Conservation (phyloP, 768 basidiomycete genomes). For the Pilatotrama ljubarskyi region DNA sequence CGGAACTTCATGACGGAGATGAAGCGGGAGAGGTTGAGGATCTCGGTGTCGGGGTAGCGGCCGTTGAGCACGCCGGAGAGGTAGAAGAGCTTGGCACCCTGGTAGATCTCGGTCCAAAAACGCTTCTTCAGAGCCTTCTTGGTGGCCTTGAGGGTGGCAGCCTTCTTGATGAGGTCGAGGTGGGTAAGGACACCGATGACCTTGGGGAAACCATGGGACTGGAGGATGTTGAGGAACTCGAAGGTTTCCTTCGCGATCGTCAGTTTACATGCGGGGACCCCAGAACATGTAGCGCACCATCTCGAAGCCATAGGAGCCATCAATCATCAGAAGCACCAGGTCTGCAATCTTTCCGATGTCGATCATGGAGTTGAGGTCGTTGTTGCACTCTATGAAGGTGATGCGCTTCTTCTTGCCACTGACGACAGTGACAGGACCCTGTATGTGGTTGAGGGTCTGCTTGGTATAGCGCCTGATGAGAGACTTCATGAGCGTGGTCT, state of each 20-base stretch:
- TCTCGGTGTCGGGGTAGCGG: conserved; percentile 95
- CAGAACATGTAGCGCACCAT: conserved; percentile 62
- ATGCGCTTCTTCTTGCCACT: conserved; percentile 89
- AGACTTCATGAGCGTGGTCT: conserved; percentile 90
- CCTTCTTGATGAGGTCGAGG: conserved; percentile 95
- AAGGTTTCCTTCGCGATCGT: conserved; percentile 79
- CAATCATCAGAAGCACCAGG: conserved; percentile 94
- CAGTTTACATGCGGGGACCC: neutral
- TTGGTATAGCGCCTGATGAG: conserved; percentile 92
- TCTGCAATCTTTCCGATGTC: conserved; percentile 97
- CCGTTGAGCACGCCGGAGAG: conserved; percentile 97
- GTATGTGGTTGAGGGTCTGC: conserved; percentile 84
- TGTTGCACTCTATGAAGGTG: conserved; percentile 98
- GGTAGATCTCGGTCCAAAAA: conserved; percentile 99
- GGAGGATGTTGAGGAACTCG: conserved; percentile 96
- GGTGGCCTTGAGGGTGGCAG: conserved; percentile 78
- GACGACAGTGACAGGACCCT: conserved; percentile 94
- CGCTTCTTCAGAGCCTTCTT: conserved; percentile 96
- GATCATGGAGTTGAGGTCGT: conserved; percentile 97
- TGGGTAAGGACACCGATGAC: conserved; percentile 96
- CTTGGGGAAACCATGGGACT: conserved; percentile 97
- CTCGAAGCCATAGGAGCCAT: conserved; percentile 97
- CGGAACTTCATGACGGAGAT: conserved; percentile 99
- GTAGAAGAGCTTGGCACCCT: conserved; percentile 97
- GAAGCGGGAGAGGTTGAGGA: conserved; percentile 94